Conservation (phyloP, 73 alveolate genomes). For the Tetrahymena borealis region DNA sequence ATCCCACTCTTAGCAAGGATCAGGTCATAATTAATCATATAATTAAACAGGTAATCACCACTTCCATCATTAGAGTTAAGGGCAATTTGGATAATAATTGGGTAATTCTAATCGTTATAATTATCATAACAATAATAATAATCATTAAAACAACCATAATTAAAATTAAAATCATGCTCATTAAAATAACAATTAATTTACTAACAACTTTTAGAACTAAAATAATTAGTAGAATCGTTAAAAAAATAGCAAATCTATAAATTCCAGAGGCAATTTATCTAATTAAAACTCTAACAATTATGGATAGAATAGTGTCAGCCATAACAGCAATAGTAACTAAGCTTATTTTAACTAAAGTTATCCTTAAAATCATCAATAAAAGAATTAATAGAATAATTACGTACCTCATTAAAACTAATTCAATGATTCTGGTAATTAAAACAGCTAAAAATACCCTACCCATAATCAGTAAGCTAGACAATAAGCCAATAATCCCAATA, state of each 20-base stretch:
- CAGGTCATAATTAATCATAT: background rate
- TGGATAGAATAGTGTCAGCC: background rate
- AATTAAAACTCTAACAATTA: background rate
- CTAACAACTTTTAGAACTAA: background rate
- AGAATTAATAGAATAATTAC: background rate
- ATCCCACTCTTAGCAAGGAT: background rate
- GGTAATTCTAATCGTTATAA: background rate
- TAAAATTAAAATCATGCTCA: background rate
- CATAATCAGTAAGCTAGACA: background rate
- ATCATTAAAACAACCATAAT: background rate
- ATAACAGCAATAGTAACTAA: background rate
- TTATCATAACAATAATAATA: background rate
- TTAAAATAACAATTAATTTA: background rate
- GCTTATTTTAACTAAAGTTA: background rate
- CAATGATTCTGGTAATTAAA: background rate
- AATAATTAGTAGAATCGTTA: background rate
- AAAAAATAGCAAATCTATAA: background rate
- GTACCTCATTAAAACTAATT: background rate
- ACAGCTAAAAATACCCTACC: background rate
- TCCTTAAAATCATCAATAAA: background rate
- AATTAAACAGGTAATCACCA: background rate
- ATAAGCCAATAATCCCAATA: background rate
- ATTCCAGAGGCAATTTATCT: background rate
- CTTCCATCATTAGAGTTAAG: background rate
- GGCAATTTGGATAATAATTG: too few relatives aligned